phyloP scores from a whole-genome alignment of 352 stramenopile genomes.

The Phytophthora fragariae region DNA sequence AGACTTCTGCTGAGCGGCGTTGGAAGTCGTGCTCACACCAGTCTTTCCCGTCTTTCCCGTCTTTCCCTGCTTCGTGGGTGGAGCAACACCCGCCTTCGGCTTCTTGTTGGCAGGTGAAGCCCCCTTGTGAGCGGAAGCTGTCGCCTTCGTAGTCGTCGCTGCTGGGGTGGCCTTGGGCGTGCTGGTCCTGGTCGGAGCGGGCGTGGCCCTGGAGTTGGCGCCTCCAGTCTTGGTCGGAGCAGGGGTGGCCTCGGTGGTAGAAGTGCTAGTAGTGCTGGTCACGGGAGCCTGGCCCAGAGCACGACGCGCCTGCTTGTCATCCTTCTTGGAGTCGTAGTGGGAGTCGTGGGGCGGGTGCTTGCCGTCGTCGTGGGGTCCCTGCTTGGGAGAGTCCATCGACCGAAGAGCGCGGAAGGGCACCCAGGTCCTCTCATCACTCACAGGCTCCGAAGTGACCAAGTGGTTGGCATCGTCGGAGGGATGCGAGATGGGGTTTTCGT shows the following conservation, averaged over 20 bases:
- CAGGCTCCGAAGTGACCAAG: slow-evolving; percentile 10
- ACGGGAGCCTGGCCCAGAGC: slow-evolving; percentile 17
- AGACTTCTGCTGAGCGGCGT: neutral
- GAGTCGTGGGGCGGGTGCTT: slow-evolving; percentile 11
- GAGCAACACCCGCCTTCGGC: neutral
- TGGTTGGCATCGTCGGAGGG: neutral
- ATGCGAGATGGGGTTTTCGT: slow-evolving; percentile 1
- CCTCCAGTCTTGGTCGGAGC: slow-evolving; percentile 9
- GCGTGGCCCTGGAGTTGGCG: neutral
- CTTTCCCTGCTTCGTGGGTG: slow-evolving; percentile 13
- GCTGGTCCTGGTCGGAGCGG: slow-evolving; percentile 16
- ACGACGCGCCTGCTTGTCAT: neutral
- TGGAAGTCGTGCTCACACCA: neutral
- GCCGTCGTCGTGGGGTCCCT: slow-evolving; percentile 9
- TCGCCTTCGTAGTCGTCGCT: slow-evolving; percentile 5
- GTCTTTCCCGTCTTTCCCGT: slow-evolving; percentile 21
- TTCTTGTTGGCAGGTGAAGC: neutral
- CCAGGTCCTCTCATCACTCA: slow-evolving; percentile 4
- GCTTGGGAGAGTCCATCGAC: slow-evolving; percentile 10
- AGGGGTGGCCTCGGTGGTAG: slow-evolving; percentile 5
- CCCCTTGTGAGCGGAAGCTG: neutral
- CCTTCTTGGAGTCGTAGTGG: neutral
- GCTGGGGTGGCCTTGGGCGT: slow-evolving; percentile 14
- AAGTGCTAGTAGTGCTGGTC: neutral
- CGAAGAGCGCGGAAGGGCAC: slow-evolving; percentile 14